phyloP scores from a whole-genome alignment of 106 monocot genomes.

The Chionographis japonica region DNA sequence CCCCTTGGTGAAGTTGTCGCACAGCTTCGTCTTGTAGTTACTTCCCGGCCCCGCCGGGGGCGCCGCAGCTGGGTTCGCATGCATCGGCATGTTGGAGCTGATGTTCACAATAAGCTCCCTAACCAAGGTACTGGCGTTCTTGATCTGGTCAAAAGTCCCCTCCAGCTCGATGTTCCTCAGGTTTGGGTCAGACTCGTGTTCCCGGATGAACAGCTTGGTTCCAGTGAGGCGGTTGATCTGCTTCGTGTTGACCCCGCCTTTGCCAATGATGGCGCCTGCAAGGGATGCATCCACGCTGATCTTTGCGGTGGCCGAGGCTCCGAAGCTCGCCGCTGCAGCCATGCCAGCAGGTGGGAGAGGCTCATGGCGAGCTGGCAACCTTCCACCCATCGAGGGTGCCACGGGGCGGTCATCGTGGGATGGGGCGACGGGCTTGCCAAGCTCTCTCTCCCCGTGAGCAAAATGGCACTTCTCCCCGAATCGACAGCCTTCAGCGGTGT shows the following conservation, averaged over 20 bases:
- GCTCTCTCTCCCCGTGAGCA: conserved; percentile 43
- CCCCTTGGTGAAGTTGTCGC: conserved; percentile 52
- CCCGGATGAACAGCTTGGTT: conserved; percentile 33
- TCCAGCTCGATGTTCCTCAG: conserved; percentile 52
- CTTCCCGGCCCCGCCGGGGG: neutral
- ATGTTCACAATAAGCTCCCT: conserved; percentile 34
- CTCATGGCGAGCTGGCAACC: conserved; percentile 12
- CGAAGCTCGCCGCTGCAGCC: conserved; percentile 23
- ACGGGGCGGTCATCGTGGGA: conserved; percentile 11
- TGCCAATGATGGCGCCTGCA: conserved; percentile 49
- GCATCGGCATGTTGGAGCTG: conserved; percentile 2
- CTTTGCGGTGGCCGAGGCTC: conserved; percentile 49
- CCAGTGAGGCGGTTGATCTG: conserved; percentile 42
- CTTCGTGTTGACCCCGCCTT: conserved; percentile 46
- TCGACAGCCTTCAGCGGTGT: conserved; percentile 44
- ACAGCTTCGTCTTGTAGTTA: conserved; percentile 51
- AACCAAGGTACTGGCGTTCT: conserved; percentile 36
- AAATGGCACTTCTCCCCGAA: conserved; percentile 50
- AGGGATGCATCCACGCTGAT: conserved; percentile 44
- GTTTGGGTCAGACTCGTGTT: conserved; percentile 36
- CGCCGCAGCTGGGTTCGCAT: neutral
- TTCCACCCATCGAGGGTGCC: conserved; percentile 8
- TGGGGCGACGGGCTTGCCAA: conserved; percentile 24
- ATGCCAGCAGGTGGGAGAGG: conserved; percentile 13
- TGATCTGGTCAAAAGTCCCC: conserved; percentile 50